phyloP scores from a whole-genome alignment of 75 land plant genomes.

The Sequoiadendron giganteum region DNA sequence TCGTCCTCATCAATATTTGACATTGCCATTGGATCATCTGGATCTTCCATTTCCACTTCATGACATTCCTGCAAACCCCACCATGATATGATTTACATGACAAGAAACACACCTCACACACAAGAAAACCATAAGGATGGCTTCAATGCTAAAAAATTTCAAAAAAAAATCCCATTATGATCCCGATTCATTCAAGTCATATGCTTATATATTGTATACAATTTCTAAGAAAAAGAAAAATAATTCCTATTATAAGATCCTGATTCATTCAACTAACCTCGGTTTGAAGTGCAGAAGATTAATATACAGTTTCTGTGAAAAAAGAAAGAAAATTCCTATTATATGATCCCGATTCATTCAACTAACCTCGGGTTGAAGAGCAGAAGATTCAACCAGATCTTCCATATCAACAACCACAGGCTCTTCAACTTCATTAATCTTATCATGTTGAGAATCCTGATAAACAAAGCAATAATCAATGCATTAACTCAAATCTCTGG shows the following conservation, averaged over 20 bases:
- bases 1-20: conserved; percentile 62
- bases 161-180: too few relatives aligned
- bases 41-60: conserved; percentile 59
- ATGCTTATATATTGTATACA: too few relatives aligned
- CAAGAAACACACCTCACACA: neutral
- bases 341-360: too few relatives aligned
- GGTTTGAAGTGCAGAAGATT: too few relatives aligned
- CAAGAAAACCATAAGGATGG: neutral
- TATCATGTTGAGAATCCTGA: neutral
- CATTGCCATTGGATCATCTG: conserved; percentile 32
- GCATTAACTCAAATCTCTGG: neutral
- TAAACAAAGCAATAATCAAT: neutral
- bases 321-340: neutral
- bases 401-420: neutral
- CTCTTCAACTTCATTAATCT: neutral
- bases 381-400: neutral
- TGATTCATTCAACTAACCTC: too few relatives aligned
- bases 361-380: neutral
- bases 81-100: neutral
- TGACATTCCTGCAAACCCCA: conserved; percentile 10
- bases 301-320: neutral
- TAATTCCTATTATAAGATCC: too few relatives aligned
- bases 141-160: too few relatives aligned
- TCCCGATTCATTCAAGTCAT: neutral
- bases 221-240: neutral